Conservation (phyloP, 2,329 filamentous ascomycete genomes). For the Stagonosporopsis chrysanthemi region DNA sequence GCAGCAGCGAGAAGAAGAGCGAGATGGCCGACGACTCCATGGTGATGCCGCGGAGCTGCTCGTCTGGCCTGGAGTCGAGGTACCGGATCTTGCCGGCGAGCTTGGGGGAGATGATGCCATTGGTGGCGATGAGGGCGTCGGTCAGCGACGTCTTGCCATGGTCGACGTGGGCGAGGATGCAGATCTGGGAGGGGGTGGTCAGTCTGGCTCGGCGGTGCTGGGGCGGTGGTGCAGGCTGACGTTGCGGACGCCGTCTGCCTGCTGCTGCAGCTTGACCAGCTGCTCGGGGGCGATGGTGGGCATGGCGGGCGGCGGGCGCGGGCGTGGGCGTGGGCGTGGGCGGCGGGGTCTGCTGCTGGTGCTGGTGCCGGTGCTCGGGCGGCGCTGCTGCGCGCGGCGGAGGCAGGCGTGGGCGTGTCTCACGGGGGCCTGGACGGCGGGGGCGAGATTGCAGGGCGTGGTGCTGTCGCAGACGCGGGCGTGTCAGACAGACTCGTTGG, state of each 20-base stretch:
- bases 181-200: slow-evolving; percentile 64
- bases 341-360: no score
- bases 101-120: slow-evolving; percentile 98
- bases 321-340: background rate
- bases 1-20: slow-evolving; percentile 90
- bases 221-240: slow-evolving; percentile 59
- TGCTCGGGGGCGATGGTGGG: slow-evolving; percentile 90
- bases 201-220: background rate
- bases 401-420: slow-evolving; percentile 7
- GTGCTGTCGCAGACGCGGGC: slow-evolving; percentile 4
- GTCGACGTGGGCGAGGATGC: slow-evolving; percentile 94
- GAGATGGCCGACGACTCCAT: slow-evolving; percentile 99
- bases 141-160: slow-evolving; percentile 98
- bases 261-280: slow-evolving; percentile 86
- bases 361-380: background rate
- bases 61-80: slow-evolving; percentile 93
- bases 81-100: slow-evolving; percentile 98
- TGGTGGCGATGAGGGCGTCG: slow-evolving; percentile 94
- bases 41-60: slow-evolving; percentile 96
- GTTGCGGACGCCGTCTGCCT: slow-evolving; percentile 90
- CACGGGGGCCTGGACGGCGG: background rate
- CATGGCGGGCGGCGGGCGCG: slow-evolving; percentile 62
- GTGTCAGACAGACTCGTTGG: slow-evolving; percentile 4
- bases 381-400: background rate
- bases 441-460: slow-evolving; percentile 10